Base-by-base conservation (phyloP, 225 moss, liverwort and hornwort genomes). In the Anthoceros angustus region DNA sequence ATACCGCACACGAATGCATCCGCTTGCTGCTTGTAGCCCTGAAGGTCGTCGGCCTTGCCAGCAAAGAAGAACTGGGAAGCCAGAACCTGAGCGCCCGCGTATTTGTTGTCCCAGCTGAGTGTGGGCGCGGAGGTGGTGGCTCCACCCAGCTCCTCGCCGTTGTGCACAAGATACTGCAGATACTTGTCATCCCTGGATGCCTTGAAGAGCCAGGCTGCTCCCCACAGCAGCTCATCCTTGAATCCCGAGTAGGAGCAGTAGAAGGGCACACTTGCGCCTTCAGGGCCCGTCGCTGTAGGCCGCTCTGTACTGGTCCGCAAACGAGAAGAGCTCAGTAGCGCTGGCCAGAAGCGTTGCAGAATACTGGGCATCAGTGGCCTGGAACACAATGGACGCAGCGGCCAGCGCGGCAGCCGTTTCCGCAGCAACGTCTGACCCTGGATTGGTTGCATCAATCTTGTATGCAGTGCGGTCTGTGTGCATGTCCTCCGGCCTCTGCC, bases 371-470 rank as follows among this genome's bases (percentile, higher is more conserved):
- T 88, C 83, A 0, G 18, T 74, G 20, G 67, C 40, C 20, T 79
- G 74, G 74, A 88, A 88, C 9, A 82, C 78, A 50, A 79, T 70
- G 39, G 88, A 81, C 0, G 82, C 86, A 10, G 88, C 86, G 12
- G 88, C 86, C 71, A 88, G 77, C 7, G 88, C 86, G 63, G 88
- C 86, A 41, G 88, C 83, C 7, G 85, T 83, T 74, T 88, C 88
- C 32, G 74, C 86, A 39, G 83, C 88, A 38, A 83, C 86, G 72
- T 88, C 88, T 0, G 86, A 70, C 86, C 86, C 88, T 39, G 86
- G 83, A 40, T 55, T 14, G 2, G 70, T 66, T 9, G 74, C 66
- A 42, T 86, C 76, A 8, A 86, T 43, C 69, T 86, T 80, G 2
- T 45, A 71, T 0, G 88, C 79, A 9, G 71, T 80, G 12, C 88